Percentiles rank a stretch among this genome's conserved stretches.
phyloP scores from a whole-genome alignment of 2,329 filamentous ascomycete species.

The Onygena corvina region DNA sequence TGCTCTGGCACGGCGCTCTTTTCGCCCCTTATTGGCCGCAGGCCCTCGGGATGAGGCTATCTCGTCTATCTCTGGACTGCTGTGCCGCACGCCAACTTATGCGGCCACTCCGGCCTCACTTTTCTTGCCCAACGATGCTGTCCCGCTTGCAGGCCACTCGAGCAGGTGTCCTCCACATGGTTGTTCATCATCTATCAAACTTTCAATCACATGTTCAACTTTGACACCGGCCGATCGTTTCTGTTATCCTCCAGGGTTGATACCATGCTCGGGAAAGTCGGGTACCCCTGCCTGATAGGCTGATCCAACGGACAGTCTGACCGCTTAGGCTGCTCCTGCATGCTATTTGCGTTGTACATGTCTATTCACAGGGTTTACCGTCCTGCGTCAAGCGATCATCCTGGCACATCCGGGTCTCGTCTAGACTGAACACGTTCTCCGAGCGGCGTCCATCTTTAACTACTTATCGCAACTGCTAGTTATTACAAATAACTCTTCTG shows the following conservation, averaged over 20 bases:
- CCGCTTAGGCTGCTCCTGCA: background rate
- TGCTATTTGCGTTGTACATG: background rate
- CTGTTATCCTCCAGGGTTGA: background rate
- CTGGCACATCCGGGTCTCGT: background rate
- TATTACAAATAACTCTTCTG: background rate
- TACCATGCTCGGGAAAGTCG: background rate
- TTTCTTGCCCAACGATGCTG: background rate
- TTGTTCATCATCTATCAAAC: background rate
- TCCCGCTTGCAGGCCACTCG: background rate
- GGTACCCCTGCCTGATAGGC: background rate
- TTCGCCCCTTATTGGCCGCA: background rate
- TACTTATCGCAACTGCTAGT: background rate
- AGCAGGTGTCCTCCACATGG: constrained; percentile 1
- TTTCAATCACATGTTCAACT: constrained; percentile 6
- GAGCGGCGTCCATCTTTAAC: background rate
- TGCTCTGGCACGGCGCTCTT: background rate
- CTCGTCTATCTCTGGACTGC: background rate
- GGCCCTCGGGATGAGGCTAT: background rate
- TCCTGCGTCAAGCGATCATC: background rate
- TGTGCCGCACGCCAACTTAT: constrained; percentile 5
- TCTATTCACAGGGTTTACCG: background rate
- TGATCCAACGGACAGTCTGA: background rate
- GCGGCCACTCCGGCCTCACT: constrained; percentile 2
- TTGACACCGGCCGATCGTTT: constrained; percentile 5
- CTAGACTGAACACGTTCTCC: background rate